A percentile compares a stretch with the other conserved stretches of the same genome.
phyloP scores from a whole-genome alignment of 2,329 filamentous ascomycete species.

The Cercospora beticola region DNA sequence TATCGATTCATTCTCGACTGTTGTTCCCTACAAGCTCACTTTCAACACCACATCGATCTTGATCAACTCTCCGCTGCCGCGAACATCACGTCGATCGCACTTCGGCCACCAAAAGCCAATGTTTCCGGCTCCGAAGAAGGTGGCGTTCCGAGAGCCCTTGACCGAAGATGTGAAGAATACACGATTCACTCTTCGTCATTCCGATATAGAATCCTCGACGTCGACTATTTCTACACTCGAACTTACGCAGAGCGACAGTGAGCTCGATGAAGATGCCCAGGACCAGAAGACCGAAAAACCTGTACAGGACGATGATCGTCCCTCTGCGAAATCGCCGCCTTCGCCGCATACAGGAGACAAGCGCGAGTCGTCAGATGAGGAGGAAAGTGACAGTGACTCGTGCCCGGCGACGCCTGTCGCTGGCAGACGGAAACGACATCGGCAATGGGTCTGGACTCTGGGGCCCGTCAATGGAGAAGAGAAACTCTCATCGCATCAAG shows the following conservation, averaged over 20 bases:
- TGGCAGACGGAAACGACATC: conserved; percentile 52
- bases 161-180: conserved; percentile 60
- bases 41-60: conserved; percentile 50
- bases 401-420: conserved; percentile 55
- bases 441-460: conserved; percentile 60
- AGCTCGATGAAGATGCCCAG: conserved; percentile 1
- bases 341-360: conserved; percentile 39
- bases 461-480: not conserved
- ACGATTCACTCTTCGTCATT: conserved; percentile 56
- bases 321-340: not conserved
- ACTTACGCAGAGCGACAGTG: conserved; percentile 23
- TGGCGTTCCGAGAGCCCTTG: conserved; percentile 56
- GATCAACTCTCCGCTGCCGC: conserved; percentile 45
- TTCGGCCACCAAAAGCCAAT: conserved; percentile 43
- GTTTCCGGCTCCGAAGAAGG: conserved; percentile 59
- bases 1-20: conserved; percentile 36
- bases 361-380: conserved; percentile 51
- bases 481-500: not conserved
- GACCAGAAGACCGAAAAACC: not conserved
- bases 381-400: conserved; percentile 44
- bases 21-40: conserved; percentile 48
- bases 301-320: conserved; percentile 2
- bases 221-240: conserved; percentile 36
- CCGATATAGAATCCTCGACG: conserved; percentile 50
- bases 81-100: conserved; percentile 24